A percentile compares a stretch with the other conserved stretches of the same genome.
These are phyloP conservation scores for Solanum dulcamara DNA, from an alignment of 257 asterid genomes.

Conservation along the genomic window DNA sequence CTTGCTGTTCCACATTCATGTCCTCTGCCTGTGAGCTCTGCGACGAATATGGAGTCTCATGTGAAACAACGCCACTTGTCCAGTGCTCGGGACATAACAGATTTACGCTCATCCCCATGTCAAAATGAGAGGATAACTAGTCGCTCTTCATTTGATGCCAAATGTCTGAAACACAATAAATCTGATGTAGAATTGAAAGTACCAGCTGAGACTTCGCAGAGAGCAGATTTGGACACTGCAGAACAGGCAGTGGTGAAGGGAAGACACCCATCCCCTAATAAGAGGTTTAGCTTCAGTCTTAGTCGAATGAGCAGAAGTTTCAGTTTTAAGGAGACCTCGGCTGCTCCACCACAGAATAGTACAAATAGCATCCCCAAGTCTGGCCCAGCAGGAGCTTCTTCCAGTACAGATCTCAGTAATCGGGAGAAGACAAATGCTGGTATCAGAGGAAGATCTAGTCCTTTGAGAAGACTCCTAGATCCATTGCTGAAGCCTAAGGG, in stretches of 20 bases:
- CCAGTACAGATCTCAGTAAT: slow-evolving; percentile 20
- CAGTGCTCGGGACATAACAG: slow-evolving; percentile 16
- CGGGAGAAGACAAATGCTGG: slow-evolving; percentile 34
- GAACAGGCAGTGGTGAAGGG: slow-evolving; percentile 32
- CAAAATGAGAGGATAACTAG: slow-evolving; percentile 12
- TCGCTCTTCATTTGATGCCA: slow-evolving; percentile 20
- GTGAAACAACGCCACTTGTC: slow-evolving; percentile 7
- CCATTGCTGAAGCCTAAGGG: slow-evolving; percentile 58
- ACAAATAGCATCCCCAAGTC: slow-evolving; percentile 27
- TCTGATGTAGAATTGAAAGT: slow-evolving; percentile 11
- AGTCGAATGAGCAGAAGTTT: slow-evolving; percentile 73
- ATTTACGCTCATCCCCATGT: slow-evolving; percentile 2
- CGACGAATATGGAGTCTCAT: neutral
- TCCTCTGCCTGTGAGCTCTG: slow-evolving; percentile 37
- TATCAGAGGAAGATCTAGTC: slow-evolving; percentile 56
- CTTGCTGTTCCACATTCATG: slow-evolving; percentile 42
- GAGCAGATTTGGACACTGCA: slow-evolving; percentile 14
- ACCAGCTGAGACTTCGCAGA: slow-evolving; percentile 22
- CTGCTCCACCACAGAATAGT: slow-evolving; percentile 34
- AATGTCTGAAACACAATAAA: slow-evolving; percentile 16
- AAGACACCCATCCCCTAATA: slow-evolving; percentile 59
- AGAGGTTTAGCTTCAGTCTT: slow-evolving; percentile 64
- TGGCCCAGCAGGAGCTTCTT: slow-evolving; percentile 34
- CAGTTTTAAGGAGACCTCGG: slow-evolving; percentile 72
- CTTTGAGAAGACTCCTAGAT: slow-evolving; percentile 76